Evolutionary conservation across 2,329 filamentous ascomycete species (phyloP), one percentile per base, ranked within the genome.

Genomic region (Geosmithia putterillii): DNA sequence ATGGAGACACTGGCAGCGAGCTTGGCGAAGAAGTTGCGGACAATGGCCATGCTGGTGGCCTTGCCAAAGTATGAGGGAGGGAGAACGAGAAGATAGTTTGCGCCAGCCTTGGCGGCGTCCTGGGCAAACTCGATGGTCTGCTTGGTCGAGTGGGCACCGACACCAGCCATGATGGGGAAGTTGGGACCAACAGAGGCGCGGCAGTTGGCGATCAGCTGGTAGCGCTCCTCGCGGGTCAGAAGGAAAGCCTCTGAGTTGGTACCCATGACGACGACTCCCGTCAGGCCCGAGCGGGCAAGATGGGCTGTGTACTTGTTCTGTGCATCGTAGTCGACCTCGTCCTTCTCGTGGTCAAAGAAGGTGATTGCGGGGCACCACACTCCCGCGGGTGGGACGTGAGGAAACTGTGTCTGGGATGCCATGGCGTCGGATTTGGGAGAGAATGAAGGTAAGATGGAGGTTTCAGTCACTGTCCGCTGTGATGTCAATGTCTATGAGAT

Each of bases 141-240:
- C 48, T 70, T 69, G 2, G 76, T 82, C 15, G 76, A 81, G 57
- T 83, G 79, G 1, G 73, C 77, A 17, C 76, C 71, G 7, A 78
- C 74, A 28, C 80, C 80, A 65, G 42, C 88, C 70, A 92, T 88
- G 50, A 95, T 71, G 23, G 89, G 88, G 61, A 90, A 95, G 60
- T 90, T 81, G 0, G 86, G 84, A 0, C 89, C 88, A 40, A 94
- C 82, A 42, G 77, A 77, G 55, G 86, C 82, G 45, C 88, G 78
- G 59, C 79, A 80, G 10, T 72, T 63, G 22, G 62, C 56, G 20
- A 84, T 66, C n/a, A 82, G 67, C 36, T 65, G 62, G 40, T 62
- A 62, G 45, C 76, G 68, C 58, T 81, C 76, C 49, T 76, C 69
- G n/a, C 73, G 72, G 12, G 74, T 77, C 37, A 76, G 56, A 36